Conservation (phyloP, 2,329 filamentous ascomycete species). For the Trichoderma sp. region DNA sequence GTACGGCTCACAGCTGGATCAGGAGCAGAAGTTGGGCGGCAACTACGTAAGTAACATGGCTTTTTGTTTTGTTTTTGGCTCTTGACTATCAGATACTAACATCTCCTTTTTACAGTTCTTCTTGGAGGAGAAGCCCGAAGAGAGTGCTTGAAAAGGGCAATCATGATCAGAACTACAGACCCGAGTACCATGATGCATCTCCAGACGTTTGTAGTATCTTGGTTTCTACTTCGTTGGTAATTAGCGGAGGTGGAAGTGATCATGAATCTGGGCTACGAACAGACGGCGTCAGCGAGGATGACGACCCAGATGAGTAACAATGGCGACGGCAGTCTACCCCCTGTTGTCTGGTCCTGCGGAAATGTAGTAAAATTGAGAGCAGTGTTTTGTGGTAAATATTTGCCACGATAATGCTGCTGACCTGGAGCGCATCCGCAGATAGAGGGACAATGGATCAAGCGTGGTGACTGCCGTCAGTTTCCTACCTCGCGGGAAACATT, state of each 20-base stretch:
- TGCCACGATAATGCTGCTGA: neutral
- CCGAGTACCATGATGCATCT: constrained; percentile 37
- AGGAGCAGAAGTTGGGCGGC: constrained; percentile 91
- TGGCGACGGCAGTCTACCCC: constrained; percentile 66
- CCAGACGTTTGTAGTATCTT: constrained; percentile 58
- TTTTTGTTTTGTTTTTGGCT: constrained; percentile 7
- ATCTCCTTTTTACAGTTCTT: constrained; percentile 69
- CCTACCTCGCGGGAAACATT: constrained; percentile 46
- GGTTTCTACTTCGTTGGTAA: constrained; percentile 45
- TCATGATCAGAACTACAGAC: constrained; percentile 41
- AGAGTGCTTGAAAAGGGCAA: constrained; percentile 63
- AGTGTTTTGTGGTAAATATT: constrained; percentile 5
- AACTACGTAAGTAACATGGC: constrained; percentile 74
- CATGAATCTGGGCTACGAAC: constrained; percentile 46
- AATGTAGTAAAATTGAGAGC: constrained; percentile 27
- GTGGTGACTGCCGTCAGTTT: constrained; percentile 62
- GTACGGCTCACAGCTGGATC: constrained; percentile 89
- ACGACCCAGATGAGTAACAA: constrained; percentile 66
- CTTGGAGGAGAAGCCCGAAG: constrained; percentile 73
- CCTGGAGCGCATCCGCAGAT: constrained; percentile 46
- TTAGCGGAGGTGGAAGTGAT: constrained; percentile 38
- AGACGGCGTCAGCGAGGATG: constrained; percentile 63
- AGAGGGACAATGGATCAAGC: constrained; percentile 65
- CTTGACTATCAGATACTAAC: constrained; percentile 31
- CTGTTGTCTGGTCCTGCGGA: constrained; percentile 66